Percentiles rank a stretch among this genome's conserved stretches.
Conservation (phyloP, 768 basidiomycete species). For the Trametes cubensis region DNA sequence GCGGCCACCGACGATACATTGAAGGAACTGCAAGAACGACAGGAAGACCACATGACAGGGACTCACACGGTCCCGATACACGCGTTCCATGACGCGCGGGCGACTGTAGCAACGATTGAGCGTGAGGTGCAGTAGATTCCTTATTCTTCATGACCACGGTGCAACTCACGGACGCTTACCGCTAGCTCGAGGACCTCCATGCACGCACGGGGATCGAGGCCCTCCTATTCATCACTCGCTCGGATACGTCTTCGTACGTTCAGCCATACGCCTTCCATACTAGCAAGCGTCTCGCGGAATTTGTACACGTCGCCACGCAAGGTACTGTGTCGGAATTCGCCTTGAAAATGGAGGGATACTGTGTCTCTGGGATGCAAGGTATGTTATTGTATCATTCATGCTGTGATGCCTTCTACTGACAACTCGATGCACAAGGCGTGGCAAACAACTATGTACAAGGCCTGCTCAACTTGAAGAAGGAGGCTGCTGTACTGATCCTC, state of each 20-base stretch:
- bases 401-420: too few relatives aligned
- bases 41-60: neutral
- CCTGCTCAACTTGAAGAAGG: neutral
- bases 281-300: neutral
- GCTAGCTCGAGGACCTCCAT: neutral
- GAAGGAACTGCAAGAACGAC: neutral
- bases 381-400: too few relatives aligned
- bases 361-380: constrained; percentile 5
- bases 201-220: neutral
- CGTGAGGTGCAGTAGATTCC: too few relatives aligned
- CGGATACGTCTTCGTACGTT: neutral
- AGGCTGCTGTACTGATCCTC: neutral
- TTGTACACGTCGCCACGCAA: neutral
- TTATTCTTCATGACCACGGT: too few relatives aligned
- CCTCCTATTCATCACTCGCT: neutral
- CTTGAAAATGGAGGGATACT: neutral
- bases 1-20: constrained; percentile 5
- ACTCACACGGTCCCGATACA: constrained; percentile 6
- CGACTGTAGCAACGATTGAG: neutral
- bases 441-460: neutral
- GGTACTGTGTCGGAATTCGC: neutral
- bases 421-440: too few relatives aligned
- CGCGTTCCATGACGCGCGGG: constrained; percentile 12
- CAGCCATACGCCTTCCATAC: neutral
- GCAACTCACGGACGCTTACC: too few relatives aligned